Conservation (phyloP, 768 basidiomycete genomes). For the Dioszegia aurantiaca region DNA sequence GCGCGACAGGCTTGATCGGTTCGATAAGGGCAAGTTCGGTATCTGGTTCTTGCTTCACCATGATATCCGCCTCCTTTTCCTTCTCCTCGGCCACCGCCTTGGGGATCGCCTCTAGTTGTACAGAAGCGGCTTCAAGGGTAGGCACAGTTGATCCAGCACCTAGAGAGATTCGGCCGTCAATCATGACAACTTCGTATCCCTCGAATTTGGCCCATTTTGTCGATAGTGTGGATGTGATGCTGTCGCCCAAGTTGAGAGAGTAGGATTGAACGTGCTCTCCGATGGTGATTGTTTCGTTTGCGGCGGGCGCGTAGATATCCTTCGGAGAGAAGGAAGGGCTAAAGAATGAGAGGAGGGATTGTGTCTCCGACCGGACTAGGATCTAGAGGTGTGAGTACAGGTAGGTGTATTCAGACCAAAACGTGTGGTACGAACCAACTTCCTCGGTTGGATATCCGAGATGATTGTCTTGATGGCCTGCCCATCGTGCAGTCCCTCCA, state of each 20-base stretch:
- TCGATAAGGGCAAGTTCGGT: conserved; percentile 1
- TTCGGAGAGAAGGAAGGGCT: conserved; percentile 77
- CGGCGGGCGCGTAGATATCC: conserved; percentile 76
- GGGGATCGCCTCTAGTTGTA: conserved; percentile 11
- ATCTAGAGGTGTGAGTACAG: too few species aligned
- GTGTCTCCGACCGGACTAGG: conserved; percentile 77
- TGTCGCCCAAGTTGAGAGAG: conserved; percentile 89
- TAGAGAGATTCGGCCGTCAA: conserved; percentile 79
- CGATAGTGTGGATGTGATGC: conserved; percentile 70
- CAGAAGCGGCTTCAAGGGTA: conserved; percentile 65
- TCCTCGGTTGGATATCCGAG: conserved; percentile 91
- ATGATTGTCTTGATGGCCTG: conserved; percentile 95
- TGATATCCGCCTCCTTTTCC: conserved; percentile 14
- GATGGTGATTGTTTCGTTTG: conserved; percentile 78
- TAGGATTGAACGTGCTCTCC: conserved; percentile 95
- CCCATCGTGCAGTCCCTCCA: conserved; percentile 95
- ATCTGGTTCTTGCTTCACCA: conserved; percentile 39
- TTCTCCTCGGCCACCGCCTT: conserved; percentile 20
- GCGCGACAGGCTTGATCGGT: neutral
- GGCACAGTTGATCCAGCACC: conserved; percentile 86
- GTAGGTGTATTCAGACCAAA: too few species aligned
- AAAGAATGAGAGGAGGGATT: conserved; percentile 74
- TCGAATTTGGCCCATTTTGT: conserved; percentile 85
- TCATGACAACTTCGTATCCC: conserved; percentile 92
- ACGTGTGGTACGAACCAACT: conserved; percentile 71